Evolutionary conservation across 306 rosid genomes (phyloP).

Genomic region (Citrullus colocynthis): DNA sequence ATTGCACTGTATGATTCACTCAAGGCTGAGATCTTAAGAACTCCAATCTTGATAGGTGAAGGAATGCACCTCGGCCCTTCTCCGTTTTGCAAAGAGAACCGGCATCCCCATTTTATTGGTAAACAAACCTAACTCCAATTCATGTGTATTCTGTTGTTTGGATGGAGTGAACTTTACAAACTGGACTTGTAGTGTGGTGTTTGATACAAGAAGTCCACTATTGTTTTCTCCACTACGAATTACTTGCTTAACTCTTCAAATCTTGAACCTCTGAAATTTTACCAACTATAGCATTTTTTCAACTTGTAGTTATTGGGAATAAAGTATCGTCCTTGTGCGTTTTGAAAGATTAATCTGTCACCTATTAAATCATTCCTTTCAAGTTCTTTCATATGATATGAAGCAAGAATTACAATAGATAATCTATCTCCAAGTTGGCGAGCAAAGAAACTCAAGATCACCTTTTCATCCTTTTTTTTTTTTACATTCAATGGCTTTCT

Average conservation of each 20-base stretch:
- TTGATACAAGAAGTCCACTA: not conserved
- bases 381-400: not conserved
- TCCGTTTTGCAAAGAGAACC: slow-evolving; percentile 73
- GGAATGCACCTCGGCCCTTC: slow-evolving; percentile 83
- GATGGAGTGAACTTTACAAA: not conserved
- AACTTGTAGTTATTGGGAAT: not conserved
- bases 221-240: not conserved
- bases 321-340: not conserved
- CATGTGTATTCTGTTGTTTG: not conserved
- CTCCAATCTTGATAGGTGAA: slow-evolving; percentile 46
- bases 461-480: not conserved
- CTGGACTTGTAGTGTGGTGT: not conserved
- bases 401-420: not conserved
- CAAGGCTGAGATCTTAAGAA: not conserved
- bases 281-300: not conserved
- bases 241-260: not conserved
- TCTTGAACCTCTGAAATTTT: not conserved
- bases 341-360: not conserved
- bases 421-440: not conserved
- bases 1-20: not conserved
- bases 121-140: slow-evolving; percentile 12
- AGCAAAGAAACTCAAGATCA: not conserved
- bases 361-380: not conserved
- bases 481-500: not conserved
- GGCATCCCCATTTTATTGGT: slow-evolving; percentile 73